Base-by-base conservation (phyloP, 2,329 filamentous ascomycete species). In the Cladobotryum protrusum region DNA sequence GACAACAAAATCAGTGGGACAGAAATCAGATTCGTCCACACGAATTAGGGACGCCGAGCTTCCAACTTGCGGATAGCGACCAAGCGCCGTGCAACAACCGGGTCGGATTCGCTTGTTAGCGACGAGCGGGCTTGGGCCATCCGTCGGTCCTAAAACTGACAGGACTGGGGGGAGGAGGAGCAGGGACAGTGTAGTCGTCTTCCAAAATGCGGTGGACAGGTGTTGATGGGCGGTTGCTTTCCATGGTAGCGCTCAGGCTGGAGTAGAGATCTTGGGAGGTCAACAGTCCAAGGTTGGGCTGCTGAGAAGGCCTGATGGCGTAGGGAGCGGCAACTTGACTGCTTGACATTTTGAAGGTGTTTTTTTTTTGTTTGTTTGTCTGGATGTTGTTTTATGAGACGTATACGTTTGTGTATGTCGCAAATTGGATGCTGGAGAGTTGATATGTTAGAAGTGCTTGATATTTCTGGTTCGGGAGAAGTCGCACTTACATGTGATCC, bases 121-220 rank as follows among this genome's bases (percentile, higher is more conserved):
- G 63, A 47, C 59, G 62, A 42, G 56, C 55, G 42, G 64, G 61
- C 34, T 66, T 63, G 47, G 74, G 69, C 78, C 79, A 82, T 62
- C 77, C 72, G 50, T 83, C 78, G 19, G 69, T 65, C 29, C 77
- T 74, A 61, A 82, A 83, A 67, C 77, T 78, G 61, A 85, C 78
- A 7, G 82, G 82, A 57, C 78, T 82, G 12, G 82, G 80, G 17
- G 82, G 82, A 12, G 82, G 82, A 37, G 82, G 78, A 13, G 81
- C 80, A n/a, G 82, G 82, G 17, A 83, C 80, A 32, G 74, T 72
- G 68, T 83, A 85, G 65, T 84, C 81, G 52, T 78, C 69, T 59
- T 81, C 76, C 55, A 71, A 72, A 58, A 80, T 78, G 56, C 70
- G 68, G 56, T 73, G 76, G 54, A 73, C 68, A 1, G 77, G 76